Percentiles rank a stretch among this genome's conserved stretches.
These are phyloP conservation scores for Ganoderma leucocontextum DNA, from an alignment of 1,284 basidiomycete species.

Conservation along the genomic window DNA sequence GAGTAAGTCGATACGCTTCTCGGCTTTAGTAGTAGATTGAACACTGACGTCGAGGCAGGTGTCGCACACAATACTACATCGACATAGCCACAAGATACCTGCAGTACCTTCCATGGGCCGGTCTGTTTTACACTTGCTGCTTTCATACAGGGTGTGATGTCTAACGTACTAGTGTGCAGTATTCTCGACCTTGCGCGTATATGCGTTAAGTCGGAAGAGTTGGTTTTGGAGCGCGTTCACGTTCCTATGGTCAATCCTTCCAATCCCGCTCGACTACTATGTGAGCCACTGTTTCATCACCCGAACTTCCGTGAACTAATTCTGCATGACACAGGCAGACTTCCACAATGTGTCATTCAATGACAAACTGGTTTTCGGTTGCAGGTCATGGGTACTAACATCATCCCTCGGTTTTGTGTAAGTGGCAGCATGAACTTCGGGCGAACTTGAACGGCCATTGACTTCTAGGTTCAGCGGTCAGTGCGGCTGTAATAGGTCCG, in stretches of 20 bases:
- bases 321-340: not conserved
- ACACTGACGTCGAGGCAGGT: not conserved
- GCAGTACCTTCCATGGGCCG: constrained; percentile 4
- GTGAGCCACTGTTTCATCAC: not conserved
- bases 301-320: not conserved
- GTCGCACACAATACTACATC: not conserved
- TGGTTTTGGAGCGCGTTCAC: not conserved
- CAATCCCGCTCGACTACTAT: not conserved
- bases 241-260: not conserved
- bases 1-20: not conserved
- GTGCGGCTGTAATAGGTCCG: not conserved
- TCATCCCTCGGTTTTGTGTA: not conserved
- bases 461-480: not conserved
- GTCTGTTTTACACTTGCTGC: not conserved
- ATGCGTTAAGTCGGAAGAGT: not conserved
- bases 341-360: not conserved
- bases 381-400: not conserved
- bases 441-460: not conserved
- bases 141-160: not conserved
- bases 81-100: constrained; percentile 1
- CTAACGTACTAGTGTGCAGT: not conserved
- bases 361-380: not conserved
- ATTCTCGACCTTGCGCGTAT: not conserved
- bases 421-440: not conserved
- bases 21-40: too few relatives aligned